A percentile compares a stretch with the other conserved stretches of the same genome.
These are phyloP conservation scores for Paecilomyces variotii DNA, from an alignment of 2,329 filamentous ascomycete species.

Conservation along the genomic window DNA sequence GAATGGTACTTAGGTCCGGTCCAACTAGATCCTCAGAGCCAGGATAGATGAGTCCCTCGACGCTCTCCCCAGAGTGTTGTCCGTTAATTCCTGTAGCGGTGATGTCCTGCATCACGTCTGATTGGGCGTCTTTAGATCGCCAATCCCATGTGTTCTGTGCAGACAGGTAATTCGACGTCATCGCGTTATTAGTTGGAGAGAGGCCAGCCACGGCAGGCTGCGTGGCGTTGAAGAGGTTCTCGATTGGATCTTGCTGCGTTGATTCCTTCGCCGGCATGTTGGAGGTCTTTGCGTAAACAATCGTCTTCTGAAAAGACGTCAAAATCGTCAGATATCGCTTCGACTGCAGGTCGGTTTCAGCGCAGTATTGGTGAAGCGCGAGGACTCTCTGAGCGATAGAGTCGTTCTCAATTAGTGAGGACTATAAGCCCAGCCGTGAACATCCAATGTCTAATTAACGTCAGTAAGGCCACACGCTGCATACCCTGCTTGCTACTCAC, in stretches of 20 bases:
- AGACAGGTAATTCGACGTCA: neutral
- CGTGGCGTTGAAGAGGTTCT: conserved; percentile 4
- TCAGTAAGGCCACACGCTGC: conserved; percentile 1
- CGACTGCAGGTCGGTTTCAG: conserved; percentile 43
- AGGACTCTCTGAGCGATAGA: conserved; percentile 38
- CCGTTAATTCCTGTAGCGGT: conserved; percentile 1
- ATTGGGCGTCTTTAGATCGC: neutral
- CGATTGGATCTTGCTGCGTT: conserved; percentile 7
- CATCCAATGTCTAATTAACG: conserved; percentile 43
- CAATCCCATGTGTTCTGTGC: conserved; percentile 5
- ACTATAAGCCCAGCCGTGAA: conserved; percentile 49
- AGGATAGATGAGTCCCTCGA: conserved; percentile 8
- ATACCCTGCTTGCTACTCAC: conserved; percentile 31
- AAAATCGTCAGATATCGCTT: conserved; percentile 45
- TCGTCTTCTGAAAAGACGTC: conserved; percentile 37
- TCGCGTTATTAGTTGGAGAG: neutral
- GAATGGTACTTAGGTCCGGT: conserved; percentile 5
- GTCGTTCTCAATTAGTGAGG: conserved; percentile 47
- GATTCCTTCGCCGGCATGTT: conserved; percentile 3
- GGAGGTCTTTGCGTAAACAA: conserved; percentile 6
- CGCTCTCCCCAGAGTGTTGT: conserved; percentile 3
- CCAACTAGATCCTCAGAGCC: conserved; percentile 7
- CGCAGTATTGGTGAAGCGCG: conserved; percentile 44
- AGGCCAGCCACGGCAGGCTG: conserved; percentile 1
- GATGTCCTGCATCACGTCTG: conserved; percentile 1